Evolutionary conservation across 1,139 yeast genomes (phyloP), one percentile per base, ranked within the genome.

Genomic region (Pichiaceae sp.): DNA sequence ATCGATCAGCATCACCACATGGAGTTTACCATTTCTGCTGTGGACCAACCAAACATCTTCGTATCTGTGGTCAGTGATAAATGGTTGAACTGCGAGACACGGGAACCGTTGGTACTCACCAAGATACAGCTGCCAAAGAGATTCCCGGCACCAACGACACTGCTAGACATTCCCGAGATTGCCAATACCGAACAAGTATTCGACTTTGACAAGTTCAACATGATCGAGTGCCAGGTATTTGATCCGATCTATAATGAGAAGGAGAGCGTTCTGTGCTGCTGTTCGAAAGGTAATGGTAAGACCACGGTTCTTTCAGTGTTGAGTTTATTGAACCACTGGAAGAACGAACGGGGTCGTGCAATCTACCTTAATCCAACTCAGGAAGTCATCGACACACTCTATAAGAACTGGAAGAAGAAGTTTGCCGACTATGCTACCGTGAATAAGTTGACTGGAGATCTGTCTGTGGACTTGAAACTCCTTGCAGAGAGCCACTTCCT

Each of bases 11-110:
- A 74, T 23, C 81, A 78, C 44, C 52, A 68, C 25, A 38, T 86
- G 3, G 89, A 80, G 34, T 76, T 86, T 48, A 70, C 83, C 1
- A 74, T 89, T 3, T 73, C 83, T 4, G 42, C 64, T 25, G 8
- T 17, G 14, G 78, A 72, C 3, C 89, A 93, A 14, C 96, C 96
- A 1, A 78, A 78, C 47, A 78, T 81, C 47, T 84, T 82, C 56
- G 70, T 87, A 4, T 68, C 82, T 0, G 55, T 87, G 16, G 62
- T 82, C 3, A 85, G 95, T 42, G 95, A 87, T 42, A 74, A 68
- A 42, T 91, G 98, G 98, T 59, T 87, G 7, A 89, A 84, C 43
- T 75, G 87, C 39, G 85, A 75, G 37, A 66, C 72, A 46, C 72
- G 72, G 41, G 56, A 72, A 2, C 86, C 96, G 0, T 62, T 86